A percentile compares a stretch with the other conserved stretches of the same genome.
These are phyloP conservation scores for Geotrichum carabidarum DNA, from an alignment of 1,139 yeast species.

Conservation along the genomic window DNA sequence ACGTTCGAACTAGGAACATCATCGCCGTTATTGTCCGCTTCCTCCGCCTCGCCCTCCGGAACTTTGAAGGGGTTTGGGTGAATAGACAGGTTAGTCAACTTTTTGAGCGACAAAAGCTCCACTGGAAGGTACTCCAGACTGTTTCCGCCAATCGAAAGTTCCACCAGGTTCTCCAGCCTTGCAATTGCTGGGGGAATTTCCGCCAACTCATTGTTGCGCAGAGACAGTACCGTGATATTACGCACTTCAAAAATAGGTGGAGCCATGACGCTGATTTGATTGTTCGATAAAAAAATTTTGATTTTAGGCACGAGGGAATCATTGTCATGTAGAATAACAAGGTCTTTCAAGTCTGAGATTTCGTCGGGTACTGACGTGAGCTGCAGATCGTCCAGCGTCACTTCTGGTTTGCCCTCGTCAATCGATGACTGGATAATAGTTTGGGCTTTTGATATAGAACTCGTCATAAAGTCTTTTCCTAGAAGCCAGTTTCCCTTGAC, in stretches of 20 bases:
- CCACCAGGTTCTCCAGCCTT: conserved; percentile 42
- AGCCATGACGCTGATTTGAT: conserved; percentile 48
- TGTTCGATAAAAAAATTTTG: conserved; percentile 49
- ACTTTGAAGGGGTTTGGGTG: conserved; percentile 44
- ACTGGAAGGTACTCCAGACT: conserved; percentile 50
- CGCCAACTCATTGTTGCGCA: conserved; percentile 49
- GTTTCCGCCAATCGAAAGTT: conserved; percentile 52
- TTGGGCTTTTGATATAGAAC: conserved; percentile 21
- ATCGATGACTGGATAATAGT: conserved; percentile 30
- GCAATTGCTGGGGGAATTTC: conserved; percentile 52
- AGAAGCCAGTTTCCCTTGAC: not conserved
- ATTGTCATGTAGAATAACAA: conserved; percentile 18
- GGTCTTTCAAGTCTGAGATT: conserved; percentile 13
- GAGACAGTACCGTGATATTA: conserved; percentile 50
- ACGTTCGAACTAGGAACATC: not conserved
- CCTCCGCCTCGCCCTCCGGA: not conserved
- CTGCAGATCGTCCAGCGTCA: conserved; percentile 44
- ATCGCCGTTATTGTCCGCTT: not conserved
- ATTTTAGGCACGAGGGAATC: conserved; percentile 32
- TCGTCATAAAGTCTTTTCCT: conserved; percentile 2
- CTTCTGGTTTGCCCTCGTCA: conserved; percentile 37
- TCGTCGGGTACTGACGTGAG: conserved; percentile 45
- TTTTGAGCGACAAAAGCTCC: conserved; percentile 46
- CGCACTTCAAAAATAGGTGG: conserved; percentile 48
- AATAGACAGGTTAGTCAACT: conserved; percentile 45